Percentiles rank a stretch among this genome's conserved stretches.
Conservation (phyloP, 768 basidiomycete species). For the Lyophyllum shimeji region DNA sequence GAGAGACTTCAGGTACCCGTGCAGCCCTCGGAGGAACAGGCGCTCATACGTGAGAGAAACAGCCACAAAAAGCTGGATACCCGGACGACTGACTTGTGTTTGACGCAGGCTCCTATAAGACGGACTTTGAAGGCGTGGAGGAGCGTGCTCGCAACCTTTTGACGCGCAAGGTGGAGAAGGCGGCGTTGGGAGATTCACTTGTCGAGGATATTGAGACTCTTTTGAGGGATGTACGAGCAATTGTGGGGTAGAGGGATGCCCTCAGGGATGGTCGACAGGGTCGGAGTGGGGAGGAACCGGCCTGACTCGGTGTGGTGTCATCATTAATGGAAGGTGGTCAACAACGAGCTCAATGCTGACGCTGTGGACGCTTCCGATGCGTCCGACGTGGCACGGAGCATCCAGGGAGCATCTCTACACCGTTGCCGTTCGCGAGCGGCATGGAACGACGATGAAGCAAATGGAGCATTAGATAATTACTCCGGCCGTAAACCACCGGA, state of each 20-base stretch:
- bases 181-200: conserved; percentile 14
- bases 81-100: not conserved
- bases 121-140: conserved; percentile 5
- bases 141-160: conserved; percentile 12
- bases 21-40: conserved; percentile 6
- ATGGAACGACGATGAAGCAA: conserved; percentile 5
- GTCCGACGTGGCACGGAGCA: no score
- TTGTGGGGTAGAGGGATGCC: conserved; percentile 9
- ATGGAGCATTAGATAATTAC: conserved; percentile 8
- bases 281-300: no score
- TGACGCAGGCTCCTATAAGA: conserved; percentile 6
- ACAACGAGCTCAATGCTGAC: no score
- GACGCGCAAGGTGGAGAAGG: conserved; percentile 21
- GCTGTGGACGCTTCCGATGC: no score
- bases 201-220: conserved; percentile 19
- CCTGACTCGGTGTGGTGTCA: no score
- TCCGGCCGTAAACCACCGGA: conserved; percentile 19
- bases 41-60: conserved; percentile 9
- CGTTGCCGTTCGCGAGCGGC: conserved; percentile 15
- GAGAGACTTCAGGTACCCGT: not conserved
- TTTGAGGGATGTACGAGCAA: conserved; percentile 10
- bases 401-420: not conserved
- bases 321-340: no score
- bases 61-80: not conserved
- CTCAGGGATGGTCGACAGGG: not conserved